Conservation (phyloP, 2,329 filamentous ascomycete genomes). For the Fusarium miscanthi region DNA sequence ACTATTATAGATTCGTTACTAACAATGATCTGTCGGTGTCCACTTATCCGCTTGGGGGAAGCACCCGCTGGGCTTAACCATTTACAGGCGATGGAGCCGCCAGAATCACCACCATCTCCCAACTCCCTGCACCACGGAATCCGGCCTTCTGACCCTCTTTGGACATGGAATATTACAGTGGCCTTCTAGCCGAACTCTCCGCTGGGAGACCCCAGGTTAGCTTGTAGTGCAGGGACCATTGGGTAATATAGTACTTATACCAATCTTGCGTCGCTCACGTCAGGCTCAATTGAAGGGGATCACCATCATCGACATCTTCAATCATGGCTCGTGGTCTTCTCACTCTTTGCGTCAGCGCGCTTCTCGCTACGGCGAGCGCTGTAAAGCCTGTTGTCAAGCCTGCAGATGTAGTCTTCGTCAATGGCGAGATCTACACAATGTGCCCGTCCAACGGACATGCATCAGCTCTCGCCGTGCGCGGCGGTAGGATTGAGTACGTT, state of each 20-base stretch:
- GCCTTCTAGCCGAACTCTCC: background rate
- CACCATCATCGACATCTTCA: conserved; percentile 1
- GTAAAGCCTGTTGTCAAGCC: conserved; percentile 2
- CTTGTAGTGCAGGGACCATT: background rate
- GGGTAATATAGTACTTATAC: background rate
- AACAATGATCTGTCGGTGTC: background rate
- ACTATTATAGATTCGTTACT: background rate
- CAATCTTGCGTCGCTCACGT: background rate
- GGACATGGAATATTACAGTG: background rate
- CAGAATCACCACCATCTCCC: background rate
- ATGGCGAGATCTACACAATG: conserved; percentile 46
- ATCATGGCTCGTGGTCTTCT: conserved; percentile 33
- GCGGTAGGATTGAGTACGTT: conserved; percentile 37
- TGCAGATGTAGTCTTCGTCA: conserved; percentile 43
- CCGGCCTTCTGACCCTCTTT: background rate
- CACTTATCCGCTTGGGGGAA: conserved; percentile 1
- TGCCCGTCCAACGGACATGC: conserved; percentile 15
- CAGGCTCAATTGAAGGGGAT: background rate
- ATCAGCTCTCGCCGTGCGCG: conserved; percentile 36
- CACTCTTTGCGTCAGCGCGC: conserved; percentile 24
- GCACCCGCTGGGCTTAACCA: background rate
- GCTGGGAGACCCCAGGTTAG: background rate
- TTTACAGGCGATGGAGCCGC: conserved; percentile 14
- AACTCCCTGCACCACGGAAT: background rate
- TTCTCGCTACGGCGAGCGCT: conserved; percentile 19